Conservation (phyloP, 495 filamentous ascomycete species). For the Xylona heveae region DNA sequence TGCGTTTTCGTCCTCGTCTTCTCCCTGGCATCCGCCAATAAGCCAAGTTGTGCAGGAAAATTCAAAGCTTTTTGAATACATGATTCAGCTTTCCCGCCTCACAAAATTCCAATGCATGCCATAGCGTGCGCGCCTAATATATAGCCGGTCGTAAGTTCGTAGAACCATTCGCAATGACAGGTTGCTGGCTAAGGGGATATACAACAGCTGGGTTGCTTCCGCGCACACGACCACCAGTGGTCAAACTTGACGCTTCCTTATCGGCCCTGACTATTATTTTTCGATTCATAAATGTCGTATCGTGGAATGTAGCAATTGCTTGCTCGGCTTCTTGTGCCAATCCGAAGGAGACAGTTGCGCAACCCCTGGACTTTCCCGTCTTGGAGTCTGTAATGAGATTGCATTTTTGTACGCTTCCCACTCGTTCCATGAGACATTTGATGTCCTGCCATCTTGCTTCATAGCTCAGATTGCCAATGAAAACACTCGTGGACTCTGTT, state of each 20-base stretch:
- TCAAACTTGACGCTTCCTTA: conserved; percentile 1
- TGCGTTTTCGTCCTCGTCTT: too few relatives aligned
- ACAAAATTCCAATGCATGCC: too few relatives aligned
- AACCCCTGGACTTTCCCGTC: conserved; percentile 7
- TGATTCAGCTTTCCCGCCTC: too few relatives aligned
- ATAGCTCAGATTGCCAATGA: conserved; percentile 9
- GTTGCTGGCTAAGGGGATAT: too few relatives aligned
- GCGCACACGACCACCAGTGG: background rate
- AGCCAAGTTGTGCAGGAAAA: too few relatives aligned
- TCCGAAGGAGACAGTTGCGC: conserved; percentile 8
- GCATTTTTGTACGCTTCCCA: conserved; percentile 6
- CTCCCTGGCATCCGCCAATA: too few relatives aligned
- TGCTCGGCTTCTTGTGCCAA: conserved; percentile 6
- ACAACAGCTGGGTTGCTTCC: background rate
- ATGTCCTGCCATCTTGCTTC: conserved; percentile 9
- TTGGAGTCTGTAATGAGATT: conserved; percentile 7
- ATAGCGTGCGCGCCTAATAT: too few relatives aligned
- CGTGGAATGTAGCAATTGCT: conserved; percentile 8
- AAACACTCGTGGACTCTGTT: conserved; percentile 9
- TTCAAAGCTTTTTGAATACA: too few relatives aligned
- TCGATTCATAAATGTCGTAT: conserved; percentile 7
- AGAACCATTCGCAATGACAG: conserved; percentile 2
- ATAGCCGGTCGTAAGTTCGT: too few relatives aligned
- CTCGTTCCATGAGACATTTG: conserved; percentile 6
- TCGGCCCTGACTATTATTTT: conserved; percentile 6